Evolutionary conservation across 1,284 basidiomycete genomes (phyloP).

Genomic region (Malassezia dermatis): DNA sequence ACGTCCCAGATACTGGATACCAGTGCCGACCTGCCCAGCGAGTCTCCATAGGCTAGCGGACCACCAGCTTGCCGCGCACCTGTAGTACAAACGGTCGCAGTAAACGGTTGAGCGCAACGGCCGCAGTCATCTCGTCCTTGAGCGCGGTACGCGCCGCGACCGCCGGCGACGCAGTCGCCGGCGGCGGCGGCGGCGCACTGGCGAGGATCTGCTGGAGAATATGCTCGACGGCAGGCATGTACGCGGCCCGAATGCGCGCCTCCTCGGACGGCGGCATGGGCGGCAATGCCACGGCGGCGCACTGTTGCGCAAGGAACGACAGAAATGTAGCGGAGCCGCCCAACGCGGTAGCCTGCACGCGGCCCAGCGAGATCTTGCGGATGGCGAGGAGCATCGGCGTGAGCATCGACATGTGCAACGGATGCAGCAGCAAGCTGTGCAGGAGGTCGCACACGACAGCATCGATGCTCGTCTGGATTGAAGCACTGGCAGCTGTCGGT

Average conservation of each 20-base stretch:
- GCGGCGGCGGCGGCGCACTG: neutral
- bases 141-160: conserved; percentile 1
- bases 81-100: conserved; percentile 9
- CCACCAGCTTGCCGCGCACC: neutral
- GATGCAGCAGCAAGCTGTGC: conserved; percentile 2
- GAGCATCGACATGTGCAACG: conserved; percentile 7
- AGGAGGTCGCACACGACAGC: neutral
- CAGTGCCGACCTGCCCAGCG: neutral
- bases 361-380: conserved; percentile 4
- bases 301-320: neutral
- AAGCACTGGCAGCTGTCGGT: neutral
- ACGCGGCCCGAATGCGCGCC: neutral
- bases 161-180: neutral
- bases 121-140: conserved; percentile 4
- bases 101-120: neutral
- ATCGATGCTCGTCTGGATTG: neutral
- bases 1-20: neutral
- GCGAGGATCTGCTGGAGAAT: neutral
- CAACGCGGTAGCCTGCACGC: neutral
- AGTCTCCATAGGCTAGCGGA: conserved; percentile 1
- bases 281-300: neutral
- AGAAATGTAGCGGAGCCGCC: conserved; percentile 6
- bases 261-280: neutral
- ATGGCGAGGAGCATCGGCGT: conserved; percentile 5
- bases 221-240: neutral